These are phyloP conservation scores for Schizosaccharomyces octosporus DNA, from an alignment of 805 yeast genomes.

Conservation along the genomic window DNA sequence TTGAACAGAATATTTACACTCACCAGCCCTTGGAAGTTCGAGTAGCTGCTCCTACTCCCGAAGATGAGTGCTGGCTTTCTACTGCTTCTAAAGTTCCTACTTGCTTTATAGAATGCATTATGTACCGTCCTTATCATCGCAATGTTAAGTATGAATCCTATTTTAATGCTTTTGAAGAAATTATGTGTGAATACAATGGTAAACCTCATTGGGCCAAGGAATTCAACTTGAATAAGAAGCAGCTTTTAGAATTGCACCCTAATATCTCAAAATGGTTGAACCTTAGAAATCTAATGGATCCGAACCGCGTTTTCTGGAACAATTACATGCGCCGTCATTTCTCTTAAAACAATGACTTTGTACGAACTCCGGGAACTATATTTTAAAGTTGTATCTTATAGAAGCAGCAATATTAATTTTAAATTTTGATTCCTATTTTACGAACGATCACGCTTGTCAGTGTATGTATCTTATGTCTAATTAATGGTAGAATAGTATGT, in stretches of 20 bases:
- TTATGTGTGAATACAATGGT: slow-evolving; percentile 58
- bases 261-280: slow-evolving; percentile 35
- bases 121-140: slow-evolving; percentile 78
- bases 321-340: slow-evolving; percentile 10
- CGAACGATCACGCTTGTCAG: too few relatives aligned
- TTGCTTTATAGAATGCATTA: slow-evolving; percentile 65
- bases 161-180: slow-evolving; percentile 62
- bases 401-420: too few relatives aligned
- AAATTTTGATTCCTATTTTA: too few relatives aligned
- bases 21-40: slow-evolving; percentile 93
- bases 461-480: too few relatives aligned
- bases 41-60: slow-evolving; percentile 48
- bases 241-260: slow-evolving; percentile 60
- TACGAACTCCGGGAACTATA: too few relatives aligned
- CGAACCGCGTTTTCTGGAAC: slow-evolving; percentile 55
- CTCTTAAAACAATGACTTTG: background rate
- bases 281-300: slow-evolving; percentile 48
- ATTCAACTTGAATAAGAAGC: slow-evolving; percentile 52
- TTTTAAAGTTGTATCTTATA: too few relatives aligned
- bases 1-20: slow-evolving; percentile 34
- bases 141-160: slow-evolving; percentile 38
- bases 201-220: slow-evolving; percentile 98
- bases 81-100: slow-evolving; percentile 5
- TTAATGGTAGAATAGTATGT: too few relatives aligned
- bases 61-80: slow-evolving; percentile 6